A percentile compares a stretch with the other conserved stretches of the same genome.
phyloP scores from a whole-genome alignment of 2,329 filamentous ascomycete genomes.

The Ophiocordyceps polyrhachis-furcata region DNA sequence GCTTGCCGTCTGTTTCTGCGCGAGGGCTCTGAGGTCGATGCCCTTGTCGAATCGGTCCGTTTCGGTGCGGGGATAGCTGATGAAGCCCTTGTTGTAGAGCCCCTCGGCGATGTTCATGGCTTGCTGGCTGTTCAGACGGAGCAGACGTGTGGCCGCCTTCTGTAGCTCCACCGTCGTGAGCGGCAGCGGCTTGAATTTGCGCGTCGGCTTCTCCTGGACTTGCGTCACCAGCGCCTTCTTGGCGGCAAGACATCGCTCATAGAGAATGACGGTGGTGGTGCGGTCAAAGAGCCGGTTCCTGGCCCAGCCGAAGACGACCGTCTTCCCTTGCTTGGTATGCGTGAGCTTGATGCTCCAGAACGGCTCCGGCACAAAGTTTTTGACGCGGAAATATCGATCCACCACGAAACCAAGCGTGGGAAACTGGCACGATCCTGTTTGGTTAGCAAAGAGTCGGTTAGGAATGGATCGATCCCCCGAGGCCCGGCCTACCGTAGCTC shows the following conservation, averaged over 20 bases:
- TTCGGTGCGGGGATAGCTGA: conserved; percentile 94
- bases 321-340: conserved; percentile 58
- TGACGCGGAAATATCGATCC: conserved; percentile 82
- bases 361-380: conserved; percentile 77
- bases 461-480: background rate
- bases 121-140: conserved; percentile 77
- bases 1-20: conserved; percentile 70
- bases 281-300: conserved; percentile 76
- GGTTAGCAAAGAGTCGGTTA: conserved; percentile 2
- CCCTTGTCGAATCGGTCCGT: conserved; percentile 87
- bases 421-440: conserved; percentile 73
- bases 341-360: conserved; percentile 88
- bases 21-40: conserved; percentile 63
- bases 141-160: conserved; percentile 77
- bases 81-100: conserved; percentile 86
- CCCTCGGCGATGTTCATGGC: conserved; percentile 79
- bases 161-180: conserved; percentile 92
- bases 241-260: conserved; percentile 65
- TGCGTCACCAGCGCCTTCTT: conserved; percentile 65
- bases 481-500: conserved; percentile 52
- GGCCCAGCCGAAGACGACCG: conserved; percentile 71
- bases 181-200: conserved; percentile 84
- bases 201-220: conserved; percentile 78
- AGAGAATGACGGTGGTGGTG: conserved; percentile 59
- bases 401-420: conserved; percentile 94